Evolutionary conservation across 805 yeast genomes (phyloP).

Genomic region (Myxozyma neotropica): DNA sequence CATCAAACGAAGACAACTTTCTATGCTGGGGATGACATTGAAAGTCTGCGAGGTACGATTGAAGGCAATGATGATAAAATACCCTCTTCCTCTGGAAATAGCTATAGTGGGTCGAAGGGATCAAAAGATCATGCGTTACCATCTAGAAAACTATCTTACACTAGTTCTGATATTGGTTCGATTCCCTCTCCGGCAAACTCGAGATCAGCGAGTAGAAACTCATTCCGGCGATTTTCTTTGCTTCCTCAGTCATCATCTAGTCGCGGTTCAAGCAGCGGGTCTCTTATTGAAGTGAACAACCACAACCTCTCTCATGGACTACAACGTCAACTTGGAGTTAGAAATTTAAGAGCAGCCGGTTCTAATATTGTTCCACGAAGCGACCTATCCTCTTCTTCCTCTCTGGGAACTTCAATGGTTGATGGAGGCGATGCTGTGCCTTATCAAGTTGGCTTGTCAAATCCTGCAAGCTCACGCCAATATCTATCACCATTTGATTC

Average conservation of each 20-base stretch:
- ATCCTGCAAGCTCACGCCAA: conserved; percentile 1
- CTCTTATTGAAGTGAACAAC: no score
- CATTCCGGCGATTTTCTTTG: neutral
- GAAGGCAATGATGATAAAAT: neutral
- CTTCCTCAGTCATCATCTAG: neutral
- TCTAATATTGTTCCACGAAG: neutral
- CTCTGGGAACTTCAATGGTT: neutral
- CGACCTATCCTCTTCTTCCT: conserved; percentile 7
- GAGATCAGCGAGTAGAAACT: neutral
- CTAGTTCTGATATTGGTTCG: neutral
- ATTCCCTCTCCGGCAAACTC: neutral
- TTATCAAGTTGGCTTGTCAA: conserved; percentile 1
- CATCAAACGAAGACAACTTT: neutral
- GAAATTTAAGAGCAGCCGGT: neutral
- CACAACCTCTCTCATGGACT: neutral
- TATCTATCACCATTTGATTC: neutral
- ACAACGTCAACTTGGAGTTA: conserved; percentile 8
- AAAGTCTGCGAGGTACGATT: conserved; percentile 10
- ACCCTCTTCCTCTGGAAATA: neutral
- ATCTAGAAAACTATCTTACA: neutral
- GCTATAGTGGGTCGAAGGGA: neutral
- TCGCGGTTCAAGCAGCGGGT: neutral
- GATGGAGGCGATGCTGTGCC: conserved; percentile 6
- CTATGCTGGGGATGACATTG: conserved; percentile 4
- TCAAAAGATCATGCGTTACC: neutral